Evolutionary conservation across 2,329 filamentous ascomycete genomes (phyloP), one percentile per base, ranked within the genome.

Genomic region (Sporothrix variecibatus): DNA sequence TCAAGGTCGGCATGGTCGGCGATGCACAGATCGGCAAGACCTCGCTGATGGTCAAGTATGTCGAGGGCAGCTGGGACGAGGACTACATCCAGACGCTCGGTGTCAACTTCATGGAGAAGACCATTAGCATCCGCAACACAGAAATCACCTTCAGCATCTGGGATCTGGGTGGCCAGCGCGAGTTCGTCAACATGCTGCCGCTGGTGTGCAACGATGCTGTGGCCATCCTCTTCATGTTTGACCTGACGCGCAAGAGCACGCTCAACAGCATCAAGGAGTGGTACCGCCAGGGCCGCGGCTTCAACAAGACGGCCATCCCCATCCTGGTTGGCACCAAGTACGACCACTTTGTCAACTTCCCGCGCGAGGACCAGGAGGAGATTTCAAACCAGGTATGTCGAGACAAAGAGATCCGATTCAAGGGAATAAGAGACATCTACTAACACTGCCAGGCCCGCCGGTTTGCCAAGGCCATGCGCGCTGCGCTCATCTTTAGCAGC

Each of bases 81-180:
- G 96, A 99, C 82, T 99, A 99, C 83, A 99, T 99, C 80, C 96
- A 99, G 85, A 99, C 96, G 28, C 86, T 99, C 62, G 96, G 96
- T 78, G 96, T 99, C 84, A 99, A 99, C 84, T 99, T 99, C 84
- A 99, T 99, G 96, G 96, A 99, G 83, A 99, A 99, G 88, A 99
- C 96, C 49, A 99, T 99, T 81, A 97, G 94, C 76, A 99, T 99
- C 83, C 93, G 96, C 76, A 99, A 99, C 84, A 99, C 96, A 20
- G 96, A 99, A 84, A 99, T 99, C 83, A 99, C 96, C 60, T 99
- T 99, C 85, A 97, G 94, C 76, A 99, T 99, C 81, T 99, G 96
- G 96, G 96, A 99, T 86, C 85, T 99, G 73, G 96, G 96, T 79
- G 96, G 96, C 77, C 96, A 99, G 86, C 92, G 96, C 81, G 96